phyloP scores from a whole-genome alignment of 768 basidiomycete species.

The Mycena galopus region DNA sequence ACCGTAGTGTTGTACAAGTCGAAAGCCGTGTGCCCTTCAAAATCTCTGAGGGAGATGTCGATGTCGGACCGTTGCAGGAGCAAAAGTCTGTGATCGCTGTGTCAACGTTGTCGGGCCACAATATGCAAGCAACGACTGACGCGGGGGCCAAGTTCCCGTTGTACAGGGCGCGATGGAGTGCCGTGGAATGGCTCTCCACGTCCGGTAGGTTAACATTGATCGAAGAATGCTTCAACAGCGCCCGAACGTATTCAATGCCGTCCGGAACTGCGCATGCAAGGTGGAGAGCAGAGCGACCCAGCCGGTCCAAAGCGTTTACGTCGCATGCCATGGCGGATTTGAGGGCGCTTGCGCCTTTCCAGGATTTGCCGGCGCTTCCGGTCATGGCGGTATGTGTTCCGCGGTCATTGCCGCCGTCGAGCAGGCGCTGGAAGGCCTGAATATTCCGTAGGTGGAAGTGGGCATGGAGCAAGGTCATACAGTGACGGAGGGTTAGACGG shows the following conservation, averaged over 20 bases:
- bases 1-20: constrained; percentile 95
- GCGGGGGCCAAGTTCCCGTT: constrained; percentile 79
- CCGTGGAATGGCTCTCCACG: constrained; percentile 90
- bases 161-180: constrained; percentile 90
- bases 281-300: constrained; percentile 86
- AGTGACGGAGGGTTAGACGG: constrained; percentile 53
- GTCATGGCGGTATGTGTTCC: constrained; percentile 51
- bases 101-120: constrained; percentile 24
- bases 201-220: constrained; percentile 88
- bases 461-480: constrained; percentile 88
- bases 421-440: constrained; percentile 81
- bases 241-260: constrained; percentile 80
- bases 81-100: constrained; percentile 66
- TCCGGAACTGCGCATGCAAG: constrained; percentile 79
- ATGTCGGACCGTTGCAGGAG: constrained; percentile 82
- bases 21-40: constrained; percentile 91
- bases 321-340: constrained; percentile 52
- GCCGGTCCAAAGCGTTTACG: constrained; percentile 78
- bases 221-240: constrained; percentile 80
- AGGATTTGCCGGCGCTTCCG: constrained; percentile 68
- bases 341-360: constrained; percentile 63
- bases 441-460: constrained; percentile 78
- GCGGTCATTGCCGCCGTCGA: constrained; percentile 64
- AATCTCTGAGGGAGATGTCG: constrained; percentile 80
- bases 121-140: constrained; percentile 53